These are phyloP conservation scores for Verticillium dahliae DNA, from an alignment of 2,329 filamentous ascomycete species.

Conservation along the genomic window DNA sequence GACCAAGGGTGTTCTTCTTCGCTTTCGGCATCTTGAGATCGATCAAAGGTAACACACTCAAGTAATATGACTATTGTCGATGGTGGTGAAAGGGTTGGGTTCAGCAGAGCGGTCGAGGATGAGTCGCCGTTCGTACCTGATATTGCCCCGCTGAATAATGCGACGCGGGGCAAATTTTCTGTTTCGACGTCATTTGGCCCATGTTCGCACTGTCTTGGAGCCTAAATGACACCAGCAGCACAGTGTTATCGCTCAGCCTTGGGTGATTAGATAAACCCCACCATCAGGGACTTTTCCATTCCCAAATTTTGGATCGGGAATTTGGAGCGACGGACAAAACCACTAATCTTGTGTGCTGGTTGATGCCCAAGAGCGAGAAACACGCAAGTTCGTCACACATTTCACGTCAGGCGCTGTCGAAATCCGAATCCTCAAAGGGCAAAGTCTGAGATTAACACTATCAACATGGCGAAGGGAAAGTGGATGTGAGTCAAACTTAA, in stretches of 20 bases:
- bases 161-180: slow-evolving; percentile 16
- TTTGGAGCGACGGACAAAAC: not conserved
- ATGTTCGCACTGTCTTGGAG: not conserved
- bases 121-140: not conserved
- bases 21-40: slow-evolving; percentile 50
- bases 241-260: not conserved
- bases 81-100: slow-evolving; percentile 1
- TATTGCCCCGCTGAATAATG: slow-evolving; percentile 15
- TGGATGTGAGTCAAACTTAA: slow-evolving; percentile 46
- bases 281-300: slow-evolving; percentile 5
- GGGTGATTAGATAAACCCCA: slow-evolving; percentile 7
- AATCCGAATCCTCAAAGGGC: not conserved
- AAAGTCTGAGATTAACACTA: not conserved
- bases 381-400: not conserved
- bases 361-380: not conserved
- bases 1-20: slow-evolving; percentile 91
- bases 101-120: slow-evolving; percentile 2
- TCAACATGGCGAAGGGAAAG: slow-evolving; percentile 67
- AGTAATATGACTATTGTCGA: not conserved
- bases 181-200: slow-evolving; percentile 1
- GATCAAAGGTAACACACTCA: not conserved
- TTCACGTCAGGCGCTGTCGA: not conserved
- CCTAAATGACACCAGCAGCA: not conserved
- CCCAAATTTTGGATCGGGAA: slow-evolving; percentile 1
- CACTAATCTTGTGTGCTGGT: not conserved